These are phyloP conservation scores for Zygosaccharomyces gambellarensis DNA, from an alignment of 805 yeast species.

Conservation along the genomic window DNA sequence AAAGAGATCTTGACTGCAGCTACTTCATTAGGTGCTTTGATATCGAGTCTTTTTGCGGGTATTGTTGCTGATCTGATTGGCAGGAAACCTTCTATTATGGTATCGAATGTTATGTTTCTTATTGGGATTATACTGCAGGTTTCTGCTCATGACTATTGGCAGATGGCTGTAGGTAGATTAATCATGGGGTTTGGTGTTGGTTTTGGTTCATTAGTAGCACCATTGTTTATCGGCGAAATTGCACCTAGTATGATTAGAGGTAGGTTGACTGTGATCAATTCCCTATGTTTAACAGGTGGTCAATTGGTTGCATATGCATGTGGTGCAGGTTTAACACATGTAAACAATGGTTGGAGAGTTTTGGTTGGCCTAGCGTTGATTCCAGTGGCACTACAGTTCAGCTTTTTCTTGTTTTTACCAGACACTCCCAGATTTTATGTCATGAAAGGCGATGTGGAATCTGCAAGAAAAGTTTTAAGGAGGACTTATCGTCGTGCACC, in stretches of 20 bases:
- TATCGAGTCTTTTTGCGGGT: conserved; percentile 78
- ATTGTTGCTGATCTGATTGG: conserved; percentile 77
- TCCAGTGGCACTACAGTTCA: conserved; percentile 76
- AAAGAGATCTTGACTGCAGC: conserved; percentile 91
- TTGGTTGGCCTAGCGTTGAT: conserved; percentile 86
- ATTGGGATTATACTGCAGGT: conserved; percentile 84
- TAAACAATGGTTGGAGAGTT: conserved; percentile 86
- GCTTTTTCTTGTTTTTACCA: conserved; percentile 78
- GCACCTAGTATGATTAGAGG: conserved; percentile 93
- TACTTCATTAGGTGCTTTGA: conserved; percentile 86
- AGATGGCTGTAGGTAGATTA: conserved; percentile 87
- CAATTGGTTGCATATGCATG: conserved; percentile 91
- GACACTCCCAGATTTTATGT: conserved; percentile 92
- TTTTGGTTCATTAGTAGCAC: conserved; percentile 89
- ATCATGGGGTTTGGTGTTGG: conserved; percentile 97
- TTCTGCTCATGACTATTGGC: conserved; percentile 76
- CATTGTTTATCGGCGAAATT: conserved; percentile 83
- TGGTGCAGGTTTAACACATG: conserved; percentile 77
- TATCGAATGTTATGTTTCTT: conserved; percentile 75
- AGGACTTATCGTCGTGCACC: conserved; percentile 61
- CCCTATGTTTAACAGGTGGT: conserved; percentile 89
- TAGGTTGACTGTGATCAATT: conserved; percentile 80
- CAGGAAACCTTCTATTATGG: conserved; percentile 76
- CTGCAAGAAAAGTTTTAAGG: conserved; percentile 62
- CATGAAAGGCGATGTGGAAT: conserved; percentile 57